Evolutionary conservation across 495 filamentous ascomycete species (phyloP), one percentile per base, ranked within the genome.

Genomic region (Lophium mytilinum): DNA sequence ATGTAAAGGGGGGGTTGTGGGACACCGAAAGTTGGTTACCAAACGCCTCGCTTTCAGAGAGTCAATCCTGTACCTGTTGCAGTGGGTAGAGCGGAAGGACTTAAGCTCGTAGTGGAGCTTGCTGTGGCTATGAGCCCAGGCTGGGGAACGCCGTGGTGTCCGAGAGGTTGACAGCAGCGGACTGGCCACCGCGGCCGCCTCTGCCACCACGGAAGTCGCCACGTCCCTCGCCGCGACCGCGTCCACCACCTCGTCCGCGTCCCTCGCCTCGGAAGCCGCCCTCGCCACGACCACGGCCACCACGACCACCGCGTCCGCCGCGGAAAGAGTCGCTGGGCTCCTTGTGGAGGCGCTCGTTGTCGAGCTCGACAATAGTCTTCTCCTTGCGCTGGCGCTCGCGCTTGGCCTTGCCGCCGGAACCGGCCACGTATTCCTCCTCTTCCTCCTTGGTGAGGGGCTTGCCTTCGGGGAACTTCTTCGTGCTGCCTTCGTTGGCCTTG

Each of bases 381-480:
- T 86, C 78, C 83, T 96, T 96, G 77, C 87, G 87, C 78, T 93
- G 85, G 68, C 89, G 85, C 75, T 88, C 81, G 65, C 89, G 87
- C 82, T 87, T 86, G 68, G 80, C 73, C 83, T 95, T 96, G 71
- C 86, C 86, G 47, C 77, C 80, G 56, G 78, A 73, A 64, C 79
- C 88, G 67, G 85, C 74, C 69, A 96, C 83, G 78, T 86, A 96
- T 56, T 79, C 78, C 40, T 86, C 84, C 57, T 87, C 83, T 24
- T 81, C 78, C 45, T 83, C 81, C 69, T 85, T 86, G 71, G 74
- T 69, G 56, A 96, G 69, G 57, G 87, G 78, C 76, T 89, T 91
- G 67, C 90, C 89, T 56, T 80, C 76, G 60, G 87, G 86, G 88
- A 89, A 95, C 80, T 96, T 95, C 80, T 92, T 91, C 73, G 88